Conservation (phyloP, 306 rosid species). For the Trichosanthes truncata region DNA sequence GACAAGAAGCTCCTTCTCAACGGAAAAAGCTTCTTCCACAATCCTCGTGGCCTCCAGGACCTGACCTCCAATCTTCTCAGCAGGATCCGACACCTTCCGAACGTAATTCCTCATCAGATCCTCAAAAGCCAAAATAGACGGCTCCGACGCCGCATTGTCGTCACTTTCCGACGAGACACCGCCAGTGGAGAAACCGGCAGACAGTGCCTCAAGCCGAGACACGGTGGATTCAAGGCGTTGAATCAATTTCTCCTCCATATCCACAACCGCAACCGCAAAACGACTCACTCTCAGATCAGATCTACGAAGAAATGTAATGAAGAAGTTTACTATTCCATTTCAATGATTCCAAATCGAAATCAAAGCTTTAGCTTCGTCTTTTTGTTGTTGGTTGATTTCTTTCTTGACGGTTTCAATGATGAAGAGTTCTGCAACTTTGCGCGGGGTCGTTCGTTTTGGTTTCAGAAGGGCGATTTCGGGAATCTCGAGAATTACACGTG, state of each 20-base stretch:
- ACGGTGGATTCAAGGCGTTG: slow-evolving; percentile 84
- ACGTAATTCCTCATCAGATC: slow-evolving; percentile 45
- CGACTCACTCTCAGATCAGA: slow-evolving; percentile 16
- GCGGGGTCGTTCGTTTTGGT: slow-evolving; percentile 5
- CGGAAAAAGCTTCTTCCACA: slow-evolving; percentile 53
- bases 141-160: slow-evolving; percentile 30
- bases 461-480: background rate
- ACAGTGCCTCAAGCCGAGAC: slow-evolving; percentile 53
- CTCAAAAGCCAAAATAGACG: slow-evolving; percentile 56
- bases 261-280: background rate
- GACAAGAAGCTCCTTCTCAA: slow-evolving; percentile 58
- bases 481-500: background rate
- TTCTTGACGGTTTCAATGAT: background rate
- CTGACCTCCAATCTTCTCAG: slow-evolving; percentile 76
- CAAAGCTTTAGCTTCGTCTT: background rate
- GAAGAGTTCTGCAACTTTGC: background rate
- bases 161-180: slow-evolving; percentile 7
- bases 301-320: slow-evolving; percentile 4
- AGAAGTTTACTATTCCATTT: background rate
- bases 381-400: background rate
- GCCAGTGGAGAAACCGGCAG: slow-evolving; percentile 13
- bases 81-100: slow-evolving; percentile 41
- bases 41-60: slow-evolving; percentile 45
- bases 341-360: background rate
- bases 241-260: slow-evolving; percentile 69